A percentile compares a stretch with the other conserved stretches of the same genome.
Conservation (phyloP, 495 filamentous ascomycete species). For the Thermochaetoides thermophila region DNA sequence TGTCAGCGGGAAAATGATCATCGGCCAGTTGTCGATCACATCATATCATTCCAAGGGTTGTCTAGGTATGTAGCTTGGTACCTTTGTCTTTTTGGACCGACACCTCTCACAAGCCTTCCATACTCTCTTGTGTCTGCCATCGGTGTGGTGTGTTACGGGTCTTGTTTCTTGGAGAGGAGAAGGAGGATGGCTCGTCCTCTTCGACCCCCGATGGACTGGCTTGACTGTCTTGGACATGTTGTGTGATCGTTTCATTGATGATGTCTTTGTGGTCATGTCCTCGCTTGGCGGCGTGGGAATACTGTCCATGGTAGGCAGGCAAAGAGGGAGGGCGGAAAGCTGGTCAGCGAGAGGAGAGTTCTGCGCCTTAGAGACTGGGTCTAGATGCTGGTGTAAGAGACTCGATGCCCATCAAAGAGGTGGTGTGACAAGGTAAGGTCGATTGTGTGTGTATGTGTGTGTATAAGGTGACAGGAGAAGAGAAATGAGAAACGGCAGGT, state of each 20-base stretch:
- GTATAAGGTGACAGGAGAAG: neutral
- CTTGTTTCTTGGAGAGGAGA: conserved; percentile 16
- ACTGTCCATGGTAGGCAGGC: conserved; percentile 31
- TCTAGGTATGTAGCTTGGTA: conserved; percentile 8
- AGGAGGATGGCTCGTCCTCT: conserved; percentile 17
- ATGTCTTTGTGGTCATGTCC: conserved; percentile 23
- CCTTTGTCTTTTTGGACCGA: conserved; percentile 61
- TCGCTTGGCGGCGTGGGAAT: conserved; percentile 33
- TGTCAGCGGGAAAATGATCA: conserved; percentile 5
- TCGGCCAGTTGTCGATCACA: neutral
- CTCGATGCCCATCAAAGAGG: too few species aligned
- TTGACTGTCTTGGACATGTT: conserved; percentile 17
- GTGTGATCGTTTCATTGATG: conserved; percentile 12
- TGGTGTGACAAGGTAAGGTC: too few species aligned
- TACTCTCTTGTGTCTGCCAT: conserved; percentile 46
- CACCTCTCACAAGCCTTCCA: conserved; percentile 60
- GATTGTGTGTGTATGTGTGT: neutral
- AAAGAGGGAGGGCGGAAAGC: neutral
- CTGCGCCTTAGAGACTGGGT: too few species aligned
- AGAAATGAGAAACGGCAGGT: neutral
- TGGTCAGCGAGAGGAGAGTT: neutral
- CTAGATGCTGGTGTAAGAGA: too few species aligned
- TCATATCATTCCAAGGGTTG: too few species aligned
- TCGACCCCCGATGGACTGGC: conserved; percentile 14
- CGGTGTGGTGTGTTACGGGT: conserved; percentile 18